Conservation (phyloP, 2,329 filamentous ascomycete genomes). For the Plenodomus tracheiphilus region DNA sequence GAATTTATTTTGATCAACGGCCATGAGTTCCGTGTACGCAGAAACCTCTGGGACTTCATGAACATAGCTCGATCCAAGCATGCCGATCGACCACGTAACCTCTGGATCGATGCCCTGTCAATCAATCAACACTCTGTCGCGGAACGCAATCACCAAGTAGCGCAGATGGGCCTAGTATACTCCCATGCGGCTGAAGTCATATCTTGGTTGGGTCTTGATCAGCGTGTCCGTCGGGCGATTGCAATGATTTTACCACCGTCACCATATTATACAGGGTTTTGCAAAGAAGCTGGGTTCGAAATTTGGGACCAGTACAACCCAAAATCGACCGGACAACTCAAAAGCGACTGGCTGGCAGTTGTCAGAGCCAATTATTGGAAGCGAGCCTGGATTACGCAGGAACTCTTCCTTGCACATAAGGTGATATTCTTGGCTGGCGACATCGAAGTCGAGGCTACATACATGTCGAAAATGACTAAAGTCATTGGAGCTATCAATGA, state of each 20-base stretch:
- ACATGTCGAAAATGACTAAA: background rate
- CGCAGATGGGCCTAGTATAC: conserved; percentile 20
- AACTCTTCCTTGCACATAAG: conserved; percentile 2
- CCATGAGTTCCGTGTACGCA: conserved; percentile 2
- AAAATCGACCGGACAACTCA: background rate
- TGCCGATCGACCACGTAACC: background rate
- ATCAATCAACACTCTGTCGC: conserved; percentile 25
- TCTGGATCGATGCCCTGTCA: conserved; percentile 35
- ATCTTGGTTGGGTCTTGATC: conserved; percentile 18
- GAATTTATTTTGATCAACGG: conserved; percentile 5
- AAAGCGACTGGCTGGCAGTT: background rate
- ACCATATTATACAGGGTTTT: too few relatives aligned
- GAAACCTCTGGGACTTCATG: conserved; percentile 13
- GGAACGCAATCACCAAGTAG: conserved; percentile 17
- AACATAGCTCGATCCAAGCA: background rate
- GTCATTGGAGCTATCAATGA: too few relatives aligned
- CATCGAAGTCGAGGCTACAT: background rate
- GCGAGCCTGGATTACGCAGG: conserved; percentile 9
- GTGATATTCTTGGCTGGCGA: background rate
- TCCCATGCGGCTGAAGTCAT: background rate
- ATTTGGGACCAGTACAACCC: background rate
- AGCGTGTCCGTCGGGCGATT: background rate
- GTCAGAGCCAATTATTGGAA: background rate
- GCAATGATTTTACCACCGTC: too few relatives aligned
- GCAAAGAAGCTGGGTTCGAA: background rate